A percentile compares a stretch with the other conserved stretches of the same genome.
Evolutionary conservation across 495 filamentous ascomycete genomes (phyloP).

Genomic region (Lasiosphaeria miniovina): DNA sequence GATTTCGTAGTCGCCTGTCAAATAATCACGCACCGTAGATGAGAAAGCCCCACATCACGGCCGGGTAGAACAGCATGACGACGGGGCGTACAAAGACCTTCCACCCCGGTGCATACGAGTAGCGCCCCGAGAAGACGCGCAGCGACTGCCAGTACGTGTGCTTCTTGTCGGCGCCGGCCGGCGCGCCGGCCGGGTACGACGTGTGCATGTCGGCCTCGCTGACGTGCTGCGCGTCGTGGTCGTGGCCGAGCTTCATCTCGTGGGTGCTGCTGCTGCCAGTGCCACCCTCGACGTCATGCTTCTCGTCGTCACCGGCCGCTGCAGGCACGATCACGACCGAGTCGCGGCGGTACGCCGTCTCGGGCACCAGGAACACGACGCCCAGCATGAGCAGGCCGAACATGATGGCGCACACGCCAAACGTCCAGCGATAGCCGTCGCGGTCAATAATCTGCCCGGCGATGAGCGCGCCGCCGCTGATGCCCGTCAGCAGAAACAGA

Average conservation of each 20-base stretch:
- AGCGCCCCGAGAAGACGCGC: conserved; percentile 35
- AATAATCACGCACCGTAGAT: conserved; percentile 38
- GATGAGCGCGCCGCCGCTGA: conserved; percentile 50
- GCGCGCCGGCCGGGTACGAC: conserved; percentile 1
- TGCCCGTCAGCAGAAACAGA: conserved; percentile 54
- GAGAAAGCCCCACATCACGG: conserved; percentile 53
- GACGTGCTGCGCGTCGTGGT: conserved; percentile 16
- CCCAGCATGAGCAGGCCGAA: conserved; percentile 47
- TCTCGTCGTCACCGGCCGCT: conserved; percentile 1
- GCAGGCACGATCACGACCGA: conserved; percentile 22
- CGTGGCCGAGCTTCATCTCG: conserved; percentile 18
- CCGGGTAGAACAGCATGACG: conserved; percentile 53
- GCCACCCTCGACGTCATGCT: conserved; percentile 6
- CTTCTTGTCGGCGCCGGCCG: conserved; percentile 23
- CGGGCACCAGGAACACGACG: conserved; percentile 50
- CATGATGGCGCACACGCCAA: conserved; percentile 52
- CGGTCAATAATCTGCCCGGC: conserved; percentile 52
- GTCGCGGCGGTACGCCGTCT: conserved; percentile 49
- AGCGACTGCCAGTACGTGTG: conserved; percentile 33
- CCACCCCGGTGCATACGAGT: conserved; percentile 46
- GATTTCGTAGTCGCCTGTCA: neutral
- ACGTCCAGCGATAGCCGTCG: conserved; percentile 54
- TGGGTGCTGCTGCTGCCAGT: conserved; percentile 12
- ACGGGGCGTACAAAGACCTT: conserved; percentile 50
- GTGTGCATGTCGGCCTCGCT: conserved; percentile 28